These are phyloP conservation scores for Fraxinus paxiana DNA, from an alignment of 305 asterid genomes.

Conservation along the genomic window DNA sequence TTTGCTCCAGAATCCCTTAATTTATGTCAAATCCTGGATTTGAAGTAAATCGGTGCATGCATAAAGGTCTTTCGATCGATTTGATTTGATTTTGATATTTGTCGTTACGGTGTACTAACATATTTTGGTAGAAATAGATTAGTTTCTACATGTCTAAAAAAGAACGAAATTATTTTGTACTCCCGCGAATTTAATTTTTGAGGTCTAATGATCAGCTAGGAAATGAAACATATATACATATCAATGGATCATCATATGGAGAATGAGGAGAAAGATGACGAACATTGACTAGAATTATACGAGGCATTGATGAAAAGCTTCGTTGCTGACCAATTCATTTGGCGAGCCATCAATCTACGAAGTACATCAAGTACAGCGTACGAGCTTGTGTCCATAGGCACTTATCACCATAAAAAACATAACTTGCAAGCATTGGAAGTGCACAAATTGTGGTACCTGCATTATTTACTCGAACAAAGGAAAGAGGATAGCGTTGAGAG, in stretches of 20 bases:
- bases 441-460: background rate
- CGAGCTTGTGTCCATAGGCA: background rate
- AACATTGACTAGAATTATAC: background rate
- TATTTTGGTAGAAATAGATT: background rate
- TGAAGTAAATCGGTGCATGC: background rate
- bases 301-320: background rate
- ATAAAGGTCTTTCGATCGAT: background rate
- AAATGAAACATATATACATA: background rate
- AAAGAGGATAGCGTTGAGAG: background rate
- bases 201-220: background rate
- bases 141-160: background rate
- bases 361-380: background rate
- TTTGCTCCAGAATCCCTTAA: background rate
- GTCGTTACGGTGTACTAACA: background rate
- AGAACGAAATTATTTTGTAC: background rate
- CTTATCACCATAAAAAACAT: background rate
- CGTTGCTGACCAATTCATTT: background rate
- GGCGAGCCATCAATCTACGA: background rate
- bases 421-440: background rate
- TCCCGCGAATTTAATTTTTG: background rate
- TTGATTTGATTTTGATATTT: background rate
- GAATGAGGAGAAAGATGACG: background rate
- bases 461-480: background rate
- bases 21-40: background rate
- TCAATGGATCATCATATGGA: background rate